Conservation (phyloP, 352 stramenopile genomes). For the Pythium plurisporium region DNA sequence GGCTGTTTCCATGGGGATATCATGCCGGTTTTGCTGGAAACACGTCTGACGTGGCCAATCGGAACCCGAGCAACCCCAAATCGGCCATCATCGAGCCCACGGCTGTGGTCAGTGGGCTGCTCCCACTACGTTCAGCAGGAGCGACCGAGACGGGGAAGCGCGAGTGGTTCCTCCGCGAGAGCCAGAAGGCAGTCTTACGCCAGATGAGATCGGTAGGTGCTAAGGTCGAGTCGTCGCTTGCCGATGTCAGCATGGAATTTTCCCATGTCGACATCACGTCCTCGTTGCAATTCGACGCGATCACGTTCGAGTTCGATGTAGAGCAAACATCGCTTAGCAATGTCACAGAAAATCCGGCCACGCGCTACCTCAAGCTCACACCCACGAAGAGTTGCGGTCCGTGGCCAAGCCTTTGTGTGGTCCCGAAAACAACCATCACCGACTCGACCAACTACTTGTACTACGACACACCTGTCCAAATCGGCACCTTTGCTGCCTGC, state of each 20-base stretch:
- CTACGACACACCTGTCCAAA: neutral
- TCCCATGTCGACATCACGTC: neutral
- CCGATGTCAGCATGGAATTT: neutral
- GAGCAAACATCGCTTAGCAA: neutral
- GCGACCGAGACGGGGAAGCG: neutral
- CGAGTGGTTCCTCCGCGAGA: neutral
- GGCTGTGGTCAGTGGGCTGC: neutral
- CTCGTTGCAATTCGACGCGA: neutral
- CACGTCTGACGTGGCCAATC: neutral
- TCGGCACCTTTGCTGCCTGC: neutral
- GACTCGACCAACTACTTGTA: neutral
- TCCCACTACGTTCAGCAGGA: neutral
- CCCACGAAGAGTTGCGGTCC: neutral
- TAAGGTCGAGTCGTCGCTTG: too few species aligned
- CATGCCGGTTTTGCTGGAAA: neutral
- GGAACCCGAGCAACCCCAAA: neutral
- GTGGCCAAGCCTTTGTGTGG: constrained; percentile 1
- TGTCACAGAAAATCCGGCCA: neutral
- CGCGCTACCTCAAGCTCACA: neutral
- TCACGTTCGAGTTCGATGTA: constrained; percentile 4
- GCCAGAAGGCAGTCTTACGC: neutral
- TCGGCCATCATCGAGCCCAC: neutral
- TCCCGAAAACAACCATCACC: neutral
- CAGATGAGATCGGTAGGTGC: too few species aligned
- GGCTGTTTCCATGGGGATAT: constrained; percentile 1